These are phyloP conservation scores for Fraxinus pennsylvanica DNA, from an alignment of 257 asterid genomes.

Conservation along the genomic window DNA sequence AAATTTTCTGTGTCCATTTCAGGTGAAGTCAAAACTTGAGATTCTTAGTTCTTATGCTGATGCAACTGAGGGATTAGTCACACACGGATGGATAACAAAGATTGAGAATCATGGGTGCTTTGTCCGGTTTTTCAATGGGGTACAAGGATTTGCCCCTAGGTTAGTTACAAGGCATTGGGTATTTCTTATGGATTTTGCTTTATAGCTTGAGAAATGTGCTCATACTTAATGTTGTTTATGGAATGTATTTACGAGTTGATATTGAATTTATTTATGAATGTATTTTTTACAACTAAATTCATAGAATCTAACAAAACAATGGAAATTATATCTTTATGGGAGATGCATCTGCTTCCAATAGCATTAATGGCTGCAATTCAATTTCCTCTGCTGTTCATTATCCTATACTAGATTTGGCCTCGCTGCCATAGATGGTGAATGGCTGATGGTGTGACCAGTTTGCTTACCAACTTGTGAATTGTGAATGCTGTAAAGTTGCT, in stretches of 20 bases:
- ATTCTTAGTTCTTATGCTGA: slow-evolving; percentile 80
- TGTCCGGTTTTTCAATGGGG: slow-evolving; percentile 96
- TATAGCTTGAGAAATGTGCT: not conserved
- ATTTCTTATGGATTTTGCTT: not conserved
- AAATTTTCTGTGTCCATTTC: slow-evolving; percentile 15
- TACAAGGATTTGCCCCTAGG: slow-evolving; percentile 95
- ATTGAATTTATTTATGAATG: not conserved
- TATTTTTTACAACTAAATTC: not conserved
- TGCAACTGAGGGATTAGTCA: slow-evolving; percentile 76
- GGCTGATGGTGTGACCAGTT: not conserved
- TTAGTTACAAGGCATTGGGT: slow-evolving; percentile 29
- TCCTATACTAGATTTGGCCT: not conserved
- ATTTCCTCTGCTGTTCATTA: not conserved
- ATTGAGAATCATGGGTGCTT: slow-evolving; percentile 95
- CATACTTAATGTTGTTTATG: slow-evolving; percentile 11
- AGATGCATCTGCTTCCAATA: not conserved
- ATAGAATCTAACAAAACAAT: not conserved
- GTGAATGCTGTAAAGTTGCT: not conserved
- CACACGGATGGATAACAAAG: slow-evolving; percentile 98
- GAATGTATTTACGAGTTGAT: slow-evolving; percentile 5
- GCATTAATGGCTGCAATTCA: not conserved
- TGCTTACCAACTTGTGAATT: not conserved
- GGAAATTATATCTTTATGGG: not conserved
- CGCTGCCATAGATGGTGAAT: not conserved
- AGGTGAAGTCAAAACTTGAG: slow-evolving; percentile 87